Percentiles rank a stretch among this genome's conserved stretches.
Conservation (phyloP, 768 basidiomycete species). For the Guyanaporus albipodus region DNA sequence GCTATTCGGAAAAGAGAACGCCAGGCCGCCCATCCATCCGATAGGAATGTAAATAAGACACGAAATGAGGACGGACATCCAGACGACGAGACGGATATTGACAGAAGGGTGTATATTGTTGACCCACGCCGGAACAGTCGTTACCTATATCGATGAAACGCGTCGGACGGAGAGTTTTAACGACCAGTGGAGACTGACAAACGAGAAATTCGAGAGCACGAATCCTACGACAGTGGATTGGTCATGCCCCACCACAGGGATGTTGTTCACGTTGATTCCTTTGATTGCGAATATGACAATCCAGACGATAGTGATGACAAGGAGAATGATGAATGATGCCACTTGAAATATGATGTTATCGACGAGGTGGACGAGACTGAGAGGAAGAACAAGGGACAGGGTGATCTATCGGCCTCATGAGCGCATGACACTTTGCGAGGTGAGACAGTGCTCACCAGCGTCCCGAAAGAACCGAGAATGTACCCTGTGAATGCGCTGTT, state of each 20-base stretch:
- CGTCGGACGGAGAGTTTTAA: background rate
- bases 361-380: conserved; percentile 22
- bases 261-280: conserved; percentile 8
- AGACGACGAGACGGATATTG: conserved; percentile 20
- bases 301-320: conserved; percentile 19
- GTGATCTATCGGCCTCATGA: conserved; percentile 17
- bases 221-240: conserved; percentile 24
- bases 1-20: conserved; percentile 6
- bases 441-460: conserved; percentile 7
- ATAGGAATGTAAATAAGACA: conserved; percentile 24
- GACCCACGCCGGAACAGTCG: conserved; percentile 25
- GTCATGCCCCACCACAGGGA: conserved; percentile 14
- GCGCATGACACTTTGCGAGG: background rate
- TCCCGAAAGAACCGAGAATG: conserved; percentile 24
- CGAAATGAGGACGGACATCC: conserved; percentile 21
- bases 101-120: conserved; percentile 23
- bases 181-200: conserved; percentile 9
- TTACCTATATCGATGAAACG: conserved; percentile 10
- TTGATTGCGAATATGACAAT: conserved; percentile 12
- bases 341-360: conserved; percentile 25
- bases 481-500: conserved; percentile 18
- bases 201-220: conserved; percentile 23
- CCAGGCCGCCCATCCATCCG: conserved; percentile 21
- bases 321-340: conserved; percentile 18
- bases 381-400: conserved; percentile 16